These are phyloP conservation scores for Pleomassaria siparia DNA, from an alignment of 2,329 filamentous ascomycete genomes.

Conservation along the genomic window DNA sequence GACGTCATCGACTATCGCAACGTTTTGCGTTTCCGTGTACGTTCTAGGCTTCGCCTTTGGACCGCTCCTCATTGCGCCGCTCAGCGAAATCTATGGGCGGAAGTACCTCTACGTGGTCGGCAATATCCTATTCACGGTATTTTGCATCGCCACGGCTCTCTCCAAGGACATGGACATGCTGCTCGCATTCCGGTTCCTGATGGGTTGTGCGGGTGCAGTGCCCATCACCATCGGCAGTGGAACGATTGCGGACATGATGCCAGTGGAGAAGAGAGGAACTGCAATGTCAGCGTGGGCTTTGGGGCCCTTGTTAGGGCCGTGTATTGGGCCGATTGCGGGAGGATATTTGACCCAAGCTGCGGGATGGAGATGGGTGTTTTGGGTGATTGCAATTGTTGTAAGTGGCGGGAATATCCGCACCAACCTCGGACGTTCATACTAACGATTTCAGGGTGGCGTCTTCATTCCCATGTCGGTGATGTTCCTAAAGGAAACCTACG, in stretches of 20 bases:
- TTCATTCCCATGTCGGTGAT: neutral
- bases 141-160: neutral
- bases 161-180: neutral
- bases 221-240: conserved; percentile 1
- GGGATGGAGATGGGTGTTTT: neutral
- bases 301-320: neutral
- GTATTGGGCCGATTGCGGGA: neutral
- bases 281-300: neutral
- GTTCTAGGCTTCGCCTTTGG: conserved; percentile 15
- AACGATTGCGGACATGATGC: neutral
- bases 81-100: conserved; percentile 15
- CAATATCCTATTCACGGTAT: neutral
- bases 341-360: neutral
- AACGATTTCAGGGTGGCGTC: neutral
- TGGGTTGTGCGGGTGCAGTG: neutral
- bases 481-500: conserved; percentile 16
- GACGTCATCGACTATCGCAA: conserved; percentile 2
- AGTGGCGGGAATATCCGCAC: too few species aligned
- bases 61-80: conserved; percentile 13
- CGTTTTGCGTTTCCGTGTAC: conserved; percentile 13
- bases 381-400: neutral
- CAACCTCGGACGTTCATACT: too few species aligned
- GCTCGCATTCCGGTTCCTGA: neutral
- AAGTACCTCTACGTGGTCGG: neutral
- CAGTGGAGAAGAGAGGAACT: neutral